Percentiles rank a stretch among this genome's conserved stretches.
phyloP scores from a whole-genome alignment of 495 filamentous ascomycete genomes.

The Thermochaetoides thermophila region DNA sequence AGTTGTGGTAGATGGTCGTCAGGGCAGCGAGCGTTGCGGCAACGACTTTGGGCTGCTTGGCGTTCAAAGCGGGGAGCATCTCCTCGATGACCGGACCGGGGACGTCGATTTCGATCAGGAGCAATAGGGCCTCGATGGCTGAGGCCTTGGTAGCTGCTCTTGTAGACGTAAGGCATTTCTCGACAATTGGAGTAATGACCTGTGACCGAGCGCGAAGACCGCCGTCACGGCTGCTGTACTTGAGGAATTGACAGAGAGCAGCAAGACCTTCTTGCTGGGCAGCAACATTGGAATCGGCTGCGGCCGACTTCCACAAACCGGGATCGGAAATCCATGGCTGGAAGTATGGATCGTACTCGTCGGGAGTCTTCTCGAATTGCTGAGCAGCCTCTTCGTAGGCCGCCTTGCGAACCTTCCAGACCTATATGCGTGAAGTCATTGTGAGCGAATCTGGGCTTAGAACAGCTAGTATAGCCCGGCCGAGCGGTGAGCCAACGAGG shows the following conservation, averaged over 20 bases:
- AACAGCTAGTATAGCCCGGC: neutral
- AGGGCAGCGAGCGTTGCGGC: slow-evolving; percentile 70
- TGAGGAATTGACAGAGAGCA: slow-evolving; percentile 76
- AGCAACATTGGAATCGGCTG: slow-evolving; percentile 91
- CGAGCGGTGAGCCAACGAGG: neutral
- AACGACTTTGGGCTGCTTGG: slow-evolving; percentile 90
- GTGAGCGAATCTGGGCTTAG: neutral
- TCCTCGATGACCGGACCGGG: slow-evolving; percentile 81
- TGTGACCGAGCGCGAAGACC: slow-evolving; percentile 65
- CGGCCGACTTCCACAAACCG: slow-evolving; percentile 78
- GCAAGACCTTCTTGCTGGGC: slow-evolving; percentile 87
- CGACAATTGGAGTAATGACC: slow-evolving; percentile 63
- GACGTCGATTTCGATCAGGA: slow-evolving; percentile 83
- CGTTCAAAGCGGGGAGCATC: slow-evolving; percentile 65
- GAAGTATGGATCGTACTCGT: slow-evolving; percentile 78
- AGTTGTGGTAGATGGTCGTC: slow-evolving; percentile 75
- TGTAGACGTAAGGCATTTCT: slow-evolving; percentile 82
- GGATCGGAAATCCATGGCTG: slow-evolving; percentile 75
- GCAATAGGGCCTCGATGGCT: slow-evolving; percentile 69
- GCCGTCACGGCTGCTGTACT: slow-evolving; percentile 66
- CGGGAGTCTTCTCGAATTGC: slow-evolving; percentile 68
- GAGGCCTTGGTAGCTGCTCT: slow-evolving; percentile 78
- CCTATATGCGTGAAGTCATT: slow-evolving; percentile 26
- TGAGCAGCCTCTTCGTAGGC: slow-evolving; percentile 88
- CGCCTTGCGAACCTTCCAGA: slow-evolving; percentile 94